Conservation (phyloP, 257 asterid genomes). For the Paulownia fortunei region DNA sequence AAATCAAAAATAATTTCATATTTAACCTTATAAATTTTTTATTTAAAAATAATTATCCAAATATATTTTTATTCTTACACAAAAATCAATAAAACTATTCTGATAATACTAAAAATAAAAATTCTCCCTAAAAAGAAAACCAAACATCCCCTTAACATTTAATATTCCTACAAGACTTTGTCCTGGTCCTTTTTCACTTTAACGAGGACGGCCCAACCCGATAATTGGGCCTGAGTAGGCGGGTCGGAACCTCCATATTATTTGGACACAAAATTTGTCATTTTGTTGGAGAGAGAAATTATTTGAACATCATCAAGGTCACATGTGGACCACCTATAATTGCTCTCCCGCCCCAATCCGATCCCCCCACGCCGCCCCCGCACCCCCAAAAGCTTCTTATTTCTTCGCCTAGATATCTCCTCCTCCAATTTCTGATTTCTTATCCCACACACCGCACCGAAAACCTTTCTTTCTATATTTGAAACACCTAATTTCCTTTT, state of each 20-base stretch:
- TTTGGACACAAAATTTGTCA: constrained; percentile 10
- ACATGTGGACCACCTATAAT: constrained; percentile 25
- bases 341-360: constrained; percentile 36
- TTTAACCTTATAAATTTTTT: too few species aligned
- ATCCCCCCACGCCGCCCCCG: too few species aligned
- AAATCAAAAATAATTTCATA: too few species aligned
- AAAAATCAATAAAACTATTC: too few species aligned
- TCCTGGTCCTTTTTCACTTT: not conserved
- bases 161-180: too few species aligned
- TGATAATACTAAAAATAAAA: too few species aligned
- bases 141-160: too few species aligned
- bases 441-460: not conserved
- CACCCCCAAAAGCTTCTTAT: not conserved
- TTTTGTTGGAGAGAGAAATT: not conserved
- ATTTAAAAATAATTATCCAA: too few species aligned
- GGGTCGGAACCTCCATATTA: constrained; percentile 13
- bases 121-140: too few species aligned
- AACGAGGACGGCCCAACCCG: constrained; percentile 2
- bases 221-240: constrained; percentile 11
- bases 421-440: constrained; percentile 2
- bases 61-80: too few species aligned
- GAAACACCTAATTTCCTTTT: not conserved
- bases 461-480: not conserved
- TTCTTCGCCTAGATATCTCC: constrained; percentile 5
- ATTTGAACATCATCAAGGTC: not conserved